phyloP scores from a whole-genome alignment of 306 rosid genomes.

The Cucumis melo region DNA sequence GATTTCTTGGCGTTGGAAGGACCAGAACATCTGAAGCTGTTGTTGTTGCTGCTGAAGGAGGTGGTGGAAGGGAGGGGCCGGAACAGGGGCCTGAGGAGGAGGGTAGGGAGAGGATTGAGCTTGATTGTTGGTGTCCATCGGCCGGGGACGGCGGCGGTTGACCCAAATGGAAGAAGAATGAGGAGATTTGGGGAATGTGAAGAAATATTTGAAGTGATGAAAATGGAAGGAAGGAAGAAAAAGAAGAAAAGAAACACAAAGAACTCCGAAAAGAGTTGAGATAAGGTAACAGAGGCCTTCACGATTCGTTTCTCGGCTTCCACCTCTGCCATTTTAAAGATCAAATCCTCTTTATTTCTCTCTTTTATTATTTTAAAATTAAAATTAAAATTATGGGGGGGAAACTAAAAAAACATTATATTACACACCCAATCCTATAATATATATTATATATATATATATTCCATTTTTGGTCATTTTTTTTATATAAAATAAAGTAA shows the following conservation, averaged over 20 bases:
- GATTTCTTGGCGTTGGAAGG: constrained; percentile 79
- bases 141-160: background rate
- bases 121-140: constrained; percentile 38
- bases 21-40: constrained; percentile 95
- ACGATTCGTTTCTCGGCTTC: background rate
- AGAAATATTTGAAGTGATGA: background rate
- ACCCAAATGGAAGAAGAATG: background rate
- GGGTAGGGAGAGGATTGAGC: constrained; percentile 34
- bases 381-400: background rate
- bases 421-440: too few species aligned
- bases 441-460: background rate
- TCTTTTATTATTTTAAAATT: background rate
- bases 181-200: background rate
- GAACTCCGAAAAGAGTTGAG: background rate
- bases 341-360: too few species aligned
- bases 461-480: background rate
- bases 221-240: background rate
- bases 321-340: background rate
- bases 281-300: background rate
- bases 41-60: constrained; percentile 90
- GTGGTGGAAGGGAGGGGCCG: constrained; percentile 61
- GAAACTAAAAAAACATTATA: too few species aligned
- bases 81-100: constrained; percentile 22
- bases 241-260: background rate
- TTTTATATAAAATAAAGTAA: too few species aligned